Evolutionary conservation across 1,284 basidiomycete genomes (phyloP).

Genomic region (Sanghuangporus baumii): DNA sequence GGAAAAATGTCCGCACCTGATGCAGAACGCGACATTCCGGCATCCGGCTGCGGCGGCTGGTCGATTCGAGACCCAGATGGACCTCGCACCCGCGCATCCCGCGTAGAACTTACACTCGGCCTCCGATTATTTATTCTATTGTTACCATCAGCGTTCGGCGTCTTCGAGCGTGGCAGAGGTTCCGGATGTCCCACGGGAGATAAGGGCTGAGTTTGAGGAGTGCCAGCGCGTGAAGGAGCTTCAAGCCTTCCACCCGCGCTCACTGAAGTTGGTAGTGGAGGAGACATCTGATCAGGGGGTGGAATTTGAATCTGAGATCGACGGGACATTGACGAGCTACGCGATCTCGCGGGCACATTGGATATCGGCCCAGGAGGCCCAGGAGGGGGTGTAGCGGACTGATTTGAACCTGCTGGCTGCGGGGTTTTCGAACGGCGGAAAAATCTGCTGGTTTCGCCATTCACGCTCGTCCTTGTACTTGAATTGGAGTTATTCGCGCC

Average conservation of each 20-base stretch:
- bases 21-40: conserved; percentile 3
- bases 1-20: neutral
- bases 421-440: conserved; percentile 15
- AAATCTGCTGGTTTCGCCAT: neutral
- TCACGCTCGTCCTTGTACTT: neutral
- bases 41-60: neutral
- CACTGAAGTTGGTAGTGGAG: neutral
- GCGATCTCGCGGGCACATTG: neutral
- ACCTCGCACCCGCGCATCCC: neutral
- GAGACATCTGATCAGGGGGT: neutral
- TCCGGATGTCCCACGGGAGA: conserved; percentile 2
- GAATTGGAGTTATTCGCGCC: neutral
- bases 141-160: neutral
- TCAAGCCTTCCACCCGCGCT: neutral
- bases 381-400: conserved; percentile 3
- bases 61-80: neutral
- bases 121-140: neutral
- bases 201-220: neutral
- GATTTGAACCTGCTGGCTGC: conserved; percentile 2
- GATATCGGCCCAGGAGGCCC: neutral
- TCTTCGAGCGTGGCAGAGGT: conserved; percentile 4
- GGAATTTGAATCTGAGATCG: conserved; percentile 5
- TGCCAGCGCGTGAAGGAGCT: neutral
- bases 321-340: conserved; percentile 5
- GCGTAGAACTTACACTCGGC: conserved; percentile 9